These are phyloP conservation scores for Aureobasidium sp. DNA, from an alignment of 2,329 filamentous ascomycete genomes.

Conservation along the genomic window DNA sequence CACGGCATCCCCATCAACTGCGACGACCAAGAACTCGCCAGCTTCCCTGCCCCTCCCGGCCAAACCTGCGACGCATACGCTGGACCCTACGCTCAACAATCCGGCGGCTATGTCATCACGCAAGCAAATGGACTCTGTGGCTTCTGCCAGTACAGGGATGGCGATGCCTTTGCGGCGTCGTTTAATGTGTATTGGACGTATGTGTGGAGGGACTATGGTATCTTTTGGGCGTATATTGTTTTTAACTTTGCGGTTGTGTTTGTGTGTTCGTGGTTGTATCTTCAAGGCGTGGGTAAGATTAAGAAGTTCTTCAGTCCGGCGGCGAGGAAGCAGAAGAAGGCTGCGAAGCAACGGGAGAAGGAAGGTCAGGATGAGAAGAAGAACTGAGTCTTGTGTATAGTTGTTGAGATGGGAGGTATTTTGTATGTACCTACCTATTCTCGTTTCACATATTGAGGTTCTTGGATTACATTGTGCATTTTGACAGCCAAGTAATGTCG, in stretches of 20 bases:
- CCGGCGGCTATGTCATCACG: conserved; percentile 37
- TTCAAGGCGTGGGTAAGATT: conserved; percentile 33
- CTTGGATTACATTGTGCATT: too few species aligned
- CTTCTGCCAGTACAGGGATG: conserved; percentile 36
- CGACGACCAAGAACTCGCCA: conserved; percentile 29
- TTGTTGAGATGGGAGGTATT: background rate
- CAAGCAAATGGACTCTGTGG: conserved; percentile 40
- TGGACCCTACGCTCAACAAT: conserved; percentile 25
- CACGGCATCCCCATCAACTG: conserved; percentile 38
- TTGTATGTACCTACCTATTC: too few species aligned
- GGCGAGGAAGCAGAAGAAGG: conserved; percentile 27
- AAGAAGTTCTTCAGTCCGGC: conserved; percentile 27
- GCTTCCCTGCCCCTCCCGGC: conserved; percentile 28
- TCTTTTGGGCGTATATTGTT: conserved; percentile 48
- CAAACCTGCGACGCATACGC: conserved; percentile 35
- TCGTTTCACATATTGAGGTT: too few species aligned
- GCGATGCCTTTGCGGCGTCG: conserved; percentile 37
- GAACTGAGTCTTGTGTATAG: background rate
- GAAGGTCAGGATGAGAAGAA: background rate
- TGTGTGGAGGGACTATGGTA: conserved; percentile 55
- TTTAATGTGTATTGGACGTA: conserved; percentile 35
- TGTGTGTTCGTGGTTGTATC: conserved; percentile 47
- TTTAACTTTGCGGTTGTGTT: conserved; percentile 54
- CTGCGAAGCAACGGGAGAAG: conserved; percentile 18
- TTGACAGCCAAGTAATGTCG: too few species aligned